Evolutionary conservation across 2,329 filamentous ascomycete genomes (phyloP), one percentile per base, ranked within the genome.

Genomic region (Parastagonospora avenae): DNA sequence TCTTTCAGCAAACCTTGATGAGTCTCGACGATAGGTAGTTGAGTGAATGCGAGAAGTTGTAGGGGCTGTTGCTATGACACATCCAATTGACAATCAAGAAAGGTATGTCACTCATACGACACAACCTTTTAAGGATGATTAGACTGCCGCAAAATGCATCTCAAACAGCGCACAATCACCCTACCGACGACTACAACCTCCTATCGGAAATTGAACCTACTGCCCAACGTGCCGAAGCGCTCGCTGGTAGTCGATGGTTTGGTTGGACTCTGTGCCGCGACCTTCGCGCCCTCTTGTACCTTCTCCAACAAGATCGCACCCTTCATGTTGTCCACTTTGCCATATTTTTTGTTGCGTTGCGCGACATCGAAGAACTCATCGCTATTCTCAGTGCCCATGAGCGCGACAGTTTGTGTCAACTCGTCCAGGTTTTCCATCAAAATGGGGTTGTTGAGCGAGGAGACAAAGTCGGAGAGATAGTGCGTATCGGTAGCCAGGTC

Each of bases 361-460:
- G 88, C 89, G 42, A 94, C 88, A 69, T 99, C 94, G 72, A 94
- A 99, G 74, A 96, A 99, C 73, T 97, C 93, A 59, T 97, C 92
- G n/a, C 91, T 85, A 64, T 96, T 96, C 35, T 96, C 91, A 1
- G 82, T 77, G 67, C 90, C 86, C 83, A 99, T 89, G 24, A 99
- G 81, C 52, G 89, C 86, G 40, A 96, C 88, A 1, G 94, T 97
- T 77, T 99, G 94, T 63, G 93, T 88, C 31, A 99, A 80, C 76
- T 97, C 94, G 64, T 97, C 92, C 33, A 99, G 79, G 60, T 95
- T 94, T 67, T 94, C 89, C 55, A 89, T 84, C 15, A 99, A 79
- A 75, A 96, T 92, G n/a, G 88, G 87, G 5, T 95, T 93, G 59
- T 92, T 89, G 15, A 99, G 85, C 38, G 86, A 87, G 60, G 91